A percentile compares a stretch with the other conserved stretches of the same genome.
Evolutionary conservation across 2,329 filamentous ascomycete species (phyloP).

Genomic region (Talaromyces sp.): DNA sequence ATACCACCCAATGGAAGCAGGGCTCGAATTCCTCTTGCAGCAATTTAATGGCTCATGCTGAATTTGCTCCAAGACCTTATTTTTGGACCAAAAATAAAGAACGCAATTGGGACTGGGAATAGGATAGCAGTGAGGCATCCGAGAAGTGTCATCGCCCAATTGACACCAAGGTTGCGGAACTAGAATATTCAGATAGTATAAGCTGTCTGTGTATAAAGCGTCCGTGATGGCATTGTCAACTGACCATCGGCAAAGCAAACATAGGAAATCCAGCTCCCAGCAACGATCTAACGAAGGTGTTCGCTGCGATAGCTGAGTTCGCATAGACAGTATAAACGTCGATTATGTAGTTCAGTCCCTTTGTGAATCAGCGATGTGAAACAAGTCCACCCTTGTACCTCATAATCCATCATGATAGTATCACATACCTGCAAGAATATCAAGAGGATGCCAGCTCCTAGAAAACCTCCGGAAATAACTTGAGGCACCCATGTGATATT

Average conservation of each 20-base stretch:
- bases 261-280: slow-evolving; percentile 35
- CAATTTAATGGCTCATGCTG: slow-evolving; percentile 3
- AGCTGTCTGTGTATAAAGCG: neutral
- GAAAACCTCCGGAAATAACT: neutral
- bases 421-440: slow-evolving; percentile 3
- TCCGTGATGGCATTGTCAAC: neutral
- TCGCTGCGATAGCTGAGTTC: slow-evolving; percentile 39
- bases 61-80: slow-evolving; percentile 47
- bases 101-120: slow-evolving; percentile 47
- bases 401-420: too few relatives aligned
- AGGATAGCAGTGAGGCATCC: slow-evolving; percentile 30
- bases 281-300: slow-evolving; percentile 31
- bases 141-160: slow-evolving; percentile 33
- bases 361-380: neutral
- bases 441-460: slow-evolving; percentile 3
- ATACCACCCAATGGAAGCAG: too few relatives aligned
- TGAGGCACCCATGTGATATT: slow-evolving; percentile 42
- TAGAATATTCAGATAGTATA: slow-evolving; percentile 5
- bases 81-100: slow-evolving; percentile 47
- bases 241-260: slow-evolving; percentile 22
- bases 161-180: slow-evolving; percentile 33
- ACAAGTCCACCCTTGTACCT: neutral
- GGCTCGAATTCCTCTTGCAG: neutral
- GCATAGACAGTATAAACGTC: slow-evolving; percentile 37
- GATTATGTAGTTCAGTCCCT: slow-evolving; percentile 37